These are phyloP conservation scores for Cercophora newfieldiana DNA, from an alignment of 495 filamentous ascomycete genomes.

Conservation along the genomic window DNA sequence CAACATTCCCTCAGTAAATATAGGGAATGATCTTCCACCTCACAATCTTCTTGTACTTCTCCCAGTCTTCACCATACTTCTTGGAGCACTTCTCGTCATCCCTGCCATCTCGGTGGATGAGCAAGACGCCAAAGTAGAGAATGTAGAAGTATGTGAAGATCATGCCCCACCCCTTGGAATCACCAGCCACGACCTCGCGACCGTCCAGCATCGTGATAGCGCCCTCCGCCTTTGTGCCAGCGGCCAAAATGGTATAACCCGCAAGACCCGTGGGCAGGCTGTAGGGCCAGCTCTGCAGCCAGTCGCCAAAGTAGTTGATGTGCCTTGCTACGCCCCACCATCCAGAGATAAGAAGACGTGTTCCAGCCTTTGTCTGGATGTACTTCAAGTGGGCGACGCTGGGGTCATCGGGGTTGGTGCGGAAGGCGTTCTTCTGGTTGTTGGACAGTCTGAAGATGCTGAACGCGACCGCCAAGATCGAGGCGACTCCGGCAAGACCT, in stretches of 20 bases:
- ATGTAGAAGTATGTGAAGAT: slow-evolving; percentile 94
- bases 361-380: slow-evolving; percentile 82
- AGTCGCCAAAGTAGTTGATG: slow-evolving; percentile 98
- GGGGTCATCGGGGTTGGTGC: slow-evolving; percentile 83
- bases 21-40: slow-evolving; percentile 86
- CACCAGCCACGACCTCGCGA: slow-evolving; percentile 65
- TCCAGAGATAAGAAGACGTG: slow-evolving; percentile 76
- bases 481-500: slow-evolving; percentile 62
- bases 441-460: slow-evolving; percentile 90
- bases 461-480: slow-evolving; percentile 69
- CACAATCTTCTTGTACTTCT: slow-evolving; percentile 81
- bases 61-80: slow-evolving; percentile 96
- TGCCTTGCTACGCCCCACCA: slow-evolving; percentile 96
- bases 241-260: slow-evolving; percentile 65
- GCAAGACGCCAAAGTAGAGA: slow-evolving; percentile 84
- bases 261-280: slow-evolving; percentile 86
- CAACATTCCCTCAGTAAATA: slow-evolving; percentile 63
- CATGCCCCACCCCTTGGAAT: slow-evolving; percentile 77
- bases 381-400: slow-evolving; percentile 77
- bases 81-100: slow-evolving; percentile 89
- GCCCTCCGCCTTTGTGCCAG: slow-evolving; percentile 44
- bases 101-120: slow-evolving; percentile 86
- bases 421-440: slow-evolving; percentile 92
- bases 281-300: slow-evolving; percentile 92
- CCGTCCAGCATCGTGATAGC: slow-evolving; percentile 59